Evolutionary conservation across 805 yeast genomes (phyloP).

Genomic region (Metschnikowia borealis): DNA sequence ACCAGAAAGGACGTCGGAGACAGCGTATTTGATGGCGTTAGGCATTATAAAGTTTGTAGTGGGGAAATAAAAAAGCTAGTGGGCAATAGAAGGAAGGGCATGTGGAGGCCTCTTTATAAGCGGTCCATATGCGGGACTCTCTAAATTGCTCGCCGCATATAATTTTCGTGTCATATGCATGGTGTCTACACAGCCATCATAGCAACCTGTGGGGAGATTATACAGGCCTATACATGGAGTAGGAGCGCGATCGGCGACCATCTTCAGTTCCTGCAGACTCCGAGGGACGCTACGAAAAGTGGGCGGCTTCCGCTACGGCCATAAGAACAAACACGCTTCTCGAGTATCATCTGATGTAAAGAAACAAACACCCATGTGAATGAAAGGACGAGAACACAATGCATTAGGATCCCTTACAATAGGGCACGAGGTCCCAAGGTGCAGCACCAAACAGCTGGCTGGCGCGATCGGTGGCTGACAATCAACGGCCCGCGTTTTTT

Average conservation of each 20-base stretch:
- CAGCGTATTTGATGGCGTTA: constrained; percentile 32
- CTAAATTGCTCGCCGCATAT: background rate
- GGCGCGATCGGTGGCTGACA: background rate
- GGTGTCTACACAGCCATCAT: background rate
- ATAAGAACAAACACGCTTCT: too few relatives aligned
- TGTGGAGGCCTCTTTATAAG: background rate
- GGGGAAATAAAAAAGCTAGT: background rate
- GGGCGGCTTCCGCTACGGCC: background rate
- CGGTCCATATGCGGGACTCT: background rate
- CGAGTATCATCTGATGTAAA: background rate
- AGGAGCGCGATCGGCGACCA: background rate
- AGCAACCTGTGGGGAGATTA: constrained; percentile 2
- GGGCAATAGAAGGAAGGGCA: background rate
- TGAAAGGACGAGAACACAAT: background rate
- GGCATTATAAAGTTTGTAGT: constrained; percentile 5
- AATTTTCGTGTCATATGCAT: background rate
- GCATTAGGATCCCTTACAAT: background rate
- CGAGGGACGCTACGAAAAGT: background rate
- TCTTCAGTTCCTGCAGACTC: background rate
- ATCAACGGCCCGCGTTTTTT: background rate
- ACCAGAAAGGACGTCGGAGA: constrained; percentile 11
- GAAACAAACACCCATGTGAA: background rate
- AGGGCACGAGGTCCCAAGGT: background rate
- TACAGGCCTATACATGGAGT: background rate
- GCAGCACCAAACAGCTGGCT: constrained; percentile 3